Evolutionary conservation across 768 basidiomycete genomes (phyloP), one percentile per base, ranked within the genome.

Genomic region (Russula compacta): DNA sequence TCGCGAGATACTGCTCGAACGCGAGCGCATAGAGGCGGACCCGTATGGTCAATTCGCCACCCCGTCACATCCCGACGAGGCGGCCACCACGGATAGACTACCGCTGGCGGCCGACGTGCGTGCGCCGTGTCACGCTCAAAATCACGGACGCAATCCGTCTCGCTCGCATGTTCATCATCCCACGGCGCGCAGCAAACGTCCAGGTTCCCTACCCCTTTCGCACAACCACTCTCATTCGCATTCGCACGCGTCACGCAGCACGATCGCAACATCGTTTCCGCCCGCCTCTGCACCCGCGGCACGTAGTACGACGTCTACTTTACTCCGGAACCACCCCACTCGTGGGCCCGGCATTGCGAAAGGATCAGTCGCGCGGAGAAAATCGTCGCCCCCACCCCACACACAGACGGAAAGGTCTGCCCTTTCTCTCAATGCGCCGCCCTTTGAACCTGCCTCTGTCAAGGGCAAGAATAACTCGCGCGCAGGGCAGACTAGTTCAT

Each of bases 1-100:
- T 46, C 74, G 74, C 60, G 79, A 80, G 46, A 72, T 88, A 53
- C 79, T 81, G 65, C 74, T 74, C 29, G 85, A 91, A 71, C 80
- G 88, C 21, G 83, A 84, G 68, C 56, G 74, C 60, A 64, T 75
- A 54, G 72, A 76, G 60, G 51, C 61, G 49, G 71, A 72, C 55
- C 72, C 71, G 5, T 70, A 67, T 40, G 70, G 66, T 15, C 72
- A 70, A 59, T 60, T 68, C 51, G 62, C 58, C 47, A 65, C 66
- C 19, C 49, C 49, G 21, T 19, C 47, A 11, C 44, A 33, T 17
- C 6, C 47, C 47, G 58, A 54, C 11, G 51, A 51, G n/a, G 35
- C 44, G 38, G 33, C 39, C 46, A 33, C n/a, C n/a, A 19, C 39
- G 29, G 64, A 48, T 14, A 52, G 48, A 46, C 12, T 29, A 9